Evolutionary conservation across 2,329 filamentous ascomycete genomes (phyloP), one percentile per base, ranked within the genome.

Genomic region (Dactylellina drechsleri): DNA sequence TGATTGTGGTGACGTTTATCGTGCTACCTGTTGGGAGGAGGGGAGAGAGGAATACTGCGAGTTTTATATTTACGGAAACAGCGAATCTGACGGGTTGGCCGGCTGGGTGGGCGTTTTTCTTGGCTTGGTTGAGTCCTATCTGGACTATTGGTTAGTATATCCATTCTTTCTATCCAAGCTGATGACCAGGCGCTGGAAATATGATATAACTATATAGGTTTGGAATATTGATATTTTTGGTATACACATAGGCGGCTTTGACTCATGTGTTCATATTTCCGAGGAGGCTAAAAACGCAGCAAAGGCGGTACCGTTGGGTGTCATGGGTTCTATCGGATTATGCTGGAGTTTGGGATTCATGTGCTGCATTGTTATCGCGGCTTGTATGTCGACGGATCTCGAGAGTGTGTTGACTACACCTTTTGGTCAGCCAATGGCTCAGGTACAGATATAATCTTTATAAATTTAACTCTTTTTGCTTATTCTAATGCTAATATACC

Each of bases 211-310:
- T 1, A 15, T 47, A 18, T 47, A 1, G 43, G 43, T 6, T 47
- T 15, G 13, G 13, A 1, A 12, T 15, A 23, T 15, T 47, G 13
- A n/a, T 47, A 47, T n/a, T 13, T n/a, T 57, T 8, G 26, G 23
- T 41, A 13, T n/a, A 6, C 7, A 1, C 1, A 18, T 36, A 60
- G 57, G 57, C 10, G 57, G 15, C 1, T 66, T 74, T 18, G 86
- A 88, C 77, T 85, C 84, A 1, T 88, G 86, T 65, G 85, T 86
- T 6, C 85, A 88, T 77, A 87, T 89, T 83, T 85, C 84, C 49
- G 87, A 89, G 80, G 87, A 89, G 79, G 87, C 87, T 0, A 81
- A 85, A 50, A 87, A 89, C 80, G 87, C 87, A 0, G 85, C 86
- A 2, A 86, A 84, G 62, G 86, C 87, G 0, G 87, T 88, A 0